A percentile compares a stretch with the other conserved stretches of the same genome.
phyloP scores from a whole-genome alignment of 2,329 filamentous ascomycete genomes.

The Byssoonygena ceratinophila region DNA sequence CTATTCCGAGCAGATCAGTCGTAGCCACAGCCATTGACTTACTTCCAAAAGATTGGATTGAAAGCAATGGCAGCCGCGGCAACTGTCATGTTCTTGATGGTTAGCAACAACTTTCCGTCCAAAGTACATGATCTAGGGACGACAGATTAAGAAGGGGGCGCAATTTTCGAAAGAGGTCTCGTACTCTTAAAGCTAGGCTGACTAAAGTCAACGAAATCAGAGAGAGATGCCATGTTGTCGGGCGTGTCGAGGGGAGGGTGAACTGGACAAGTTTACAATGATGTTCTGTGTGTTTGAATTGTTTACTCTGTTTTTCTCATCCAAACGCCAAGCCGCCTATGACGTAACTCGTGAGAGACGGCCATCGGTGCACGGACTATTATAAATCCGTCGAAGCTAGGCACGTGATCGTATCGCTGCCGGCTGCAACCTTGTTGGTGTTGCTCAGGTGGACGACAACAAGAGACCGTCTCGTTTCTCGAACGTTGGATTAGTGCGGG shows the following conservation, averaged over 20 bases:
- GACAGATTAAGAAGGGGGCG: neutral
- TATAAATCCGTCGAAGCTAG: neutral
- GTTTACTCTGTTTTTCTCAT: neutral
- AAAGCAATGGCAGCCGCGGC: conserved; percentile 75
- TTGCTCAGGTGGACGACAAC: neutral
- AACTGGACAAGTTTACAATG: neutral
- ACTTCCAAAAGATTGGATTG: conserved; percentile 99
- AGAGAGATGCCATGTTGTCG: conserved; percentile 27
- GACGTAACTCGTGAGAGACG: neutral
- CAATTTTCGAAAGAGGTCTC: conserved; percentile 20
- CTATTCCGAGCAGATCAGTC: neutral
- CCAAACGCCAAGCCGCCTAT: neutral
- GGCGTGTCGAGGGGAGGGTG: neutral
- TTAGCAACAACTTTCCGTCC: neutral
- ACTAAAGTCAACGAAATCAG: conserved; percentile 49
- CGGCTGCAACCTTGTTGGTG: no score
- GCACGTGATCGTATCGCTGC: no score
- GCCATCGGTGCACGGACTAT: neutral
- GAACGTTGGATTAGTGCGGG: neutral
- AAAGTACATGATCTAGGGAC: neutral
- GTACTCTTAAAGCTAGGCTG: conserved; percentile 57
- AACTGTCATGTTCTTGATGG: conserved; percentile 43
- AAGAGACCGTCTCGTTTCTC: neutral
- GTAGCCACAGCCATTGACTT: conserved; percentile 35
- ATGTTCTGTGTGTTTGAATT: neutral